phyloP scores from a whole-genome alignment of 2,329 filamentous ascomycete species.

The Ascochyta viciae-villosae region DNA sequence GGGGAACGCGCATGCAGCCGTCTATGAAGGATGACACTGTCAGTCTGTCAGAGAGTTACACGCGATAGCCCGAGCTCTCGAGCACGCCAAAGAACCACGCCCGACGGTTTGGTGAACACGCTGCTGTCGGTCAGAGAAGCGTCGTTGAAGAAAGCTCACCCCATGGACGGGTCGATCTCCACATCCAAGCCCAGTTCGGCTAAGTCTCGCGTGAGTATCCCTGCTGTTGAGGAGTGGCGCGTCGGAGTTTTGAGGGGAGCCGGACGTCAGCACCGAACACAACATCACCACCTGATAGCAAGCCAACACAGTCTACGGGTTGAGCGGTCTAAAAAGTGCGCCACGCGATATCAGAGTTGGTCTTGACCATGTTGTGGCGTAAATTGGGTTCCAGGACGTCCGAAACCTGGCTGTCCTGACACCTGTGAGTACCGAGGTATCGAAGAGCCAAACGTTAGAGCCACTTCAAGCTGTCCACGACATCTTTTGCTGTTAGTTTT shows the following conservation, averaged over 20 bases:
- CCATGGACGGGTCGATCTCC: slow-evolving; percentile 25
- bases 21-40: neutral
- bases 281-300: slow-evolving; percentile 19
- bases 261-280: slow-evolving; percentile 28
- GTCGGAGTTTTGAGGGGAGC: slow-evolving; percentile 40
- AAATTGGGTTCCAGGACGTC: neutral
- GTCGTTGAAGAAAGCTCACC: slow-evolving; percentile 27
- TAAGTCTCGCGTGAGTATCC: slow-evolving; percentile 12
- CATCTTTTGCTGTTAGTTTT: neutral
- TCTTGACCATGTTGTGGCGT: neutral
- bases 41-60: slow-evolving; percentile 16
- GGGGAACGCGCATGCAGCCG: slow-evolving; percentile 21
- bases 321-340: slow-evolving; percentile 1
- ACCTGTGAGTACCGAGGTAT: neutral
- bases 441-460: neutral
- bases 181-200: slow-evolving; percentile 18
- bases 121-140: slow-evolving; percentile 21
- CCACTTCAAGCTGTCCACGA: neutral
- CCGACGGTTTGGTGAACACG: slow-evolving; percentile 9
- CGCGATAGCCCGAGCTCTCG: slow-evolving; percentile 18
- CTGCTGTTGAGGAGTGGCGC: slow-evolving; percentile 17
- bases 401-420: neutral
- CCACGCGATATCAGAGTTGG: neutral
- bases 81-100: slow-evolving; percentile 19
- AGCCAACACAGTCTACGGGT: neutral